These are phyloP conservation scores for Verruconis gallopava DNA, from an alignment of 2,329 filamentous ascomycete species.

Conservation along the genomic window DNA sequence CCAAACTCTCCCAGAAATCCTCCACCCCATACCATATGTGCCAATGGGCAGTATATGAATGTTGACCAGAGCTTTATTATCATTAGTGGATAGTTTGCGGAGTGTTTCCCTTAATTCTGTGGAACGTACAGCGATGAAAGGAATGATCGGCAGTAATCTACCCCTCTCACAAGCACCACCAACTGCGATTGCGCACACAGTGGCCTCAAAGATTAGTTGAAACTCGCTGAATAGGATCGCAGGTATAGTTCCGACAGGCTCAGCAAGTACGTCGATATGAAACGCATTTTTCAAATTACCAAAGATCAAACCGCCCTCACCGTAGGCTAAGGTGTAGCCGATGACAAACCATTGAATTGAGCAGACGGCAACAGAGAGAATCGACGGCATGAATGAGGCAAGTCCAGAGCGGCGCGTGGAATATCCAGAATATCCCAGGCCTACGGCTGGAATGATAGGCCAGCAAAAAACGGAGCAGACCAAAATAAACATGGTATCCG, in stretches of 20 bases:
- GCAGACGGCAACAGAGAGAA: slow-evolving; percentile 36
- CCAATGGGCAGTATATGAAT: slow-evolving; percentile 80
- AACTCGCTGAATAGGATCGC: slow-evolving; percentile 40
- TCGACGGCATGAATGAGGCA: slow-evolving; percentile 35
- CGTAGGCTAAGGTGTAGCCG: slow-evolving; percentile 37
- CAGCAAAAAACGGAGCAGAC: slow-evolving; percentile 40
- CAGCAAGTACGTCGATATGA: slow-evolving; percentile 32
- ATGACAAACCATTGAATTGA: slow-evolving; percentile 35
- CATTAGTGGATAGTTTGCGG: too few species aligned
- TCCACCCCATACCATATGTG: slow-evolving; percentile 88
- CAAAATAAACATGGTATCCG: slow-evolving; percentile 39
- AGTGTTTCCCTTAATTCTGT: too few species aligned
- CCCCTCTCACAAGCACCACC: slow-evolving; percentile 37
- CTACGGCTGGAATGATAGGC: slow-evolving; percentile 39
- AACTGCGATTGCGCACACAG: slow-evolving; percentile 38
- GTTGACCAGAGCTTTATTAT: slow-evolving; percentile 64
- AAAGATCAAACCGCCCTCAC: slow-evolving; percentile 31
- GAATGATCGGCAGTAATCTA: slow-evolving; percentile 32
- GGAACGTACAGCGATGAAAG: slow-evolving; percentile 31
- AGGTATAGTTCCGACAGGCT: slow-evolving; percentile 37
- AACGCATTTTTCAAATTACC: slow-evolving; percentile 34
- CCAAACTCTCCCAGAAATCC: slow-evolving; percentile 73
- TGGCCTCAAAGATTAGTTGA: slow-evolving; percentile 38
- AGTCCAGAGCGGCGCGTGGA: slow-evolving; percentile 35
- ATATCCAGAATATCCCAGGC: slow-evolving; percentile 38